Evolutionary conservation across 2,329 filamentous ascomycete genomes (phyloP).

Genomic region (Kalmusia sp.): DNA sequence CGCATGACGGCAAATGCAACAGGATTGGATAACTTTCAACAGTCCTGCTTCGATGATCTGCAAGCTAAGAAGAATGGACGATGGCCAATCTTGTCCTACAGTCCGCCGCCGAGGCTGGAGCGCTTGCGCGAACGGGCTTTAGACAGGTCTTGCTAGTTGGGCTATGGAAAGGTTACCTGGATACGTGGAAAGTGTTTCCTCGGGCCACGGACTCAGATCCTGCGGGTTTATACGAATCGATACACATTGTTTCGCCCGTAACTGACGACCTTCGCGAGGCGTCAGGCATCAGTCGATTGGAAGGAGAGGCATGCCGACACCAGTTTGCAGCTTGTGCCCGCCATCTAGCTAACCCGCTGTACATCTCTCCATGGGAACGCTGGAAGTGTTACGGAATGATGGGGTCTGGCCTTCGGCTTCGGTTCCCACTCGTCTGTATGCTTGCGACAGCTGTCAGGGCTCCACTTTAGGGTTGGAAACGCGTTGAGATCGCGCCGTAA

Average conservation of each 20-base stretch:
- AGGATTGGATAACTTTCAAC: conserved; percentile 14
- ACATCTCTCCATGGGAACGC: conserved; percentile 11
- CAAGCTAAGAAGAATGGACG: conserved; percentile 11
- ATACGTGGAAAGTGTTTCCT: conserved; percentile 24
- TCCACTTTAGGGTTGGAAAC: conserved; percentile 11
- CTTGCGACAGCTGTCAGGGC: conserved; percentile 20
- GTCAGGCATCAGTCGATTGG: not conserved
- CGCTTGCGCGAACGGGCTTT: conserved; percentile 26
- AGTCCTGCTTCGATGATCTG: conserved; percentile 6
- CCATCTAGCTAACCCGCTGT: conserved; percentile 4
- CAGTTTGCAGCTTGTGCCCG: conserved; percentile 11
- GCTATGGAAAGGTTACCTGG: conserved; percentile 20
- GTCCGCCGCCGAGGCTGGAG: conserved; percentile 17
- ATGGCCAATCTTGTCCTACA: conserved; percentile 13
- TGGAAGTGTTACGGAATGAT: conserved; percentile 3
- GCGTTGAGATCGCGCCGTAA: conserved; percentile 19
- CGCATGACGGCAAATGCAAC: conserved; percentile 13
- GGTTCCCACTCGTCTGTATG: conserved; percentile 6
- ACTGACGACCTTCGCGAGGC: conserved; percentile 1
- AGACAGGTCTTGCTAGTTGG: conserved; percentile 28
- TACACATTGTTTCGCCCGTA: conserved; percentile 28
- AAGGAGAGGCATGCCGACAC: conserved; percentile 6
- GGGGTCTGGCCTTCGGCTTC: not conserved
- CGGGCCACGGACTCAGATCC: conserved; percentile 29
- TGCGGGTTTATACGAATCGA: conserved; percentile 32